Percentiles rank a stretch among this genome's conserved stretches.
These are phyloP conservation scores for Colletotrichum sp. DNA, from an alignment of 2,329 filamentous ascomycete genomes.

Conservation along the genomic window DNA sequence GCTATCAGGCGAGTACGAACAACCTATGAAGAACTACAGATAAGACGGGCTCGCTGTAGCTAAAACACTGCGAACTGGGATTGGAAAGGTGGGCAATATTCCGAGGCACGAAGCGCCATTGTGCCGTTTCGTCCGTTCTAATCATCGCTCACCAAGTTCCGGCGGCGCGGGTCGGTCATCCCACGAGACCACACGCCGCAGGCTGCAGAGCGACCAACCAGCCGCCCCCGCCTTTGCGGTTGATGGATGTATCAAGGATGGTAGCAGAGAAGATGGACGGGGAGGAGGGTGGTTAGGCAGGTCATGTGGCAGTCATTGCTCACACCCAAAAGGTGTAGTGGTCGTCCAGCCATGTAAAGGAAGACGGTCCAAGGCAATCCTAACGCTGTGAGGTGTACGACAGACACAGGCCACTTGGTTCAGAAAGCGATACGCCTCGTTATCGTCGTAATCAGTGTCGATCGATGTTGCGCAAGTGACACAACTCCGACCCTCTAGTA, in stretches of 20 bases:
- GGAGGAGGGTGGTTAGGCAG: background rate
- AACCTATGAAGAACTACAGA: background rate
- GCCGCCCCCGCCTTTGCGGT: background rate
- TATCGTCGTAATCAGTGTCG: background rate
- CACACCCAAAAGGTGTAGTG: constrained; percentile 4
- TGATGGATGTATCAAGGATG: background rate
- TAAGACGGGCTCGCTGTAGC: background rate
- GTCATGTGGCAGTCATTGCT: constrained; percentile 9
- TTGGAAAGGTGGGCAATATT: background rate
- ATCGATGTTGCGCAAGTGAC: background rate
- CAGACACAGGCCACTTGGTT: background rate
- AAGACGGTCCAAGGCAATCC: background rate
- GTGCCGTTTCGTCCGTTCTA: background rate
- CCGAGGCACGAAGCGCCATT: background rate
- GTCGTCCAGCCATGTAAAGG: background rate
- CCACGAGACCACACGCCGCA: background rate
- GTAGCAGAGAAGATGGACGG: background rate
- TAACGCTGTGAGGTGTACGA: background rate
- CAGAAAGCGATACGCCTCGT: background rate
- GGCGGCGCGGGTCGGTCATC: background rate
- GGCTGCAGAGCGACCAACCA: background rate
- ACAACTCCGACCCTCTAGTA: background rate
- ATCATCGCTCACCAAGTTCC: background rate
- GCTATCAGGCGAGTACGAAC: background rate
- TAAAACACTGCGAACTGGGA: background rate